Evolutionary conservation across 768 basidiomycete species (phyloP).

Genomic region (Kwoniella botswanensis): DNA sequence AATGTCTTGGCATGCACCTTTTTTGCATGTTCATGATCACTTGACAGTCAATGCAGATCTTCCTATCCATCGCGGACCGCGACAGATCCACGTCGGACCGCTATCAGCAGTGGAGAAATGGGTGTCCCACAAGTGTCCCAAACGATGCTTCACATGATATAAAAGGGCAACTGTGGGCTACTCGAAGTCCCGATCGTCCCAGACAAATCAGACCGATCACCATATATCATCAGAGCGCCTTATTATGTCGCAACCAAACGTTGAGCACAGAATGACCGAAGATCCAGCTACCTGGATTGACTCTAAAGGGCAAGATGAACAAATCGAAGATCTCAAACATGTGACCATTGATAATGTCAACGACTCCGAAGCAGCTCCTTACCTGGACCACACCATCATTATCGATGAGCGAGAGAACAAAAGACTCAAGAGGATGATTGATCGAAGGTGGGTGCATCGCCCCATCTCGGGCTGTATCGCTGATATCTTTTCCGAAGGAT

Average conservation of each 20-base stretch:
- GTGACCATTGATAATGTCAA: constrained; percentile 15
- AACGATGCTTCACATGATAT: not conserved
- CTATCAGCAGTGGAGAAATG: not conserved
- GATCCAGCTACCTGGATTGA: constrained; percentile 3
- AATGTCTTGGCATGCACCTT: constrained; percentile 3
- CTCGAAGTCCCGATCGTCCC: not conserved
- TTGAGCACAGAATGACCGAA: constrained; percentile 1
- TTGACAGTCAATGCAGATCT: not conserved
- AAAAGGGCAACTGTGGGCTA: constrained; percentile 2
- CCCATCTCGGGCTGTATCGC: no score
- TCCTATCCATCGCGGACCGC: constrained; percentile 5
- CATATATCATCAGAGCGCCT: not conserved
- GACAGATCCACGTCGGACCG: constrained; percentile 15
- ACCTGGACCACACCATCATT: constrained; percentile 33
- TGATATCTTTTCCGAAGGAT: constrained; percentile 10
- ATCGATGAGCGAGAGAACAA: constrained; percentile 55
- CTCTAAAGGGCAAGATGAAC: constrained; percentile 12
- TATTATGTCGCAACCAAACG: constrained; percentile 7
- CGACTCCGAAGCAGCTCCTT: constrained; percentile 34
- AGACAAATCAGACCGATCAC: not conserved
- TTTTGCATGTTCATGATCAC: not conserved
- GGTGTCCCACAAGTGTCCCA: not conserved
- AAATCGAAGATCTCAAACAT: constrained; percentile 20
- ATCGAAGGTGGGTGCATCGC: constrained; percentile 21
- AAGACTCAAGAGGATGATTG: constrained; percentile 32